Base-by-base conservation (phyloP, 805 yeast genomes). In the Henningerozyma blattae region DNA sequence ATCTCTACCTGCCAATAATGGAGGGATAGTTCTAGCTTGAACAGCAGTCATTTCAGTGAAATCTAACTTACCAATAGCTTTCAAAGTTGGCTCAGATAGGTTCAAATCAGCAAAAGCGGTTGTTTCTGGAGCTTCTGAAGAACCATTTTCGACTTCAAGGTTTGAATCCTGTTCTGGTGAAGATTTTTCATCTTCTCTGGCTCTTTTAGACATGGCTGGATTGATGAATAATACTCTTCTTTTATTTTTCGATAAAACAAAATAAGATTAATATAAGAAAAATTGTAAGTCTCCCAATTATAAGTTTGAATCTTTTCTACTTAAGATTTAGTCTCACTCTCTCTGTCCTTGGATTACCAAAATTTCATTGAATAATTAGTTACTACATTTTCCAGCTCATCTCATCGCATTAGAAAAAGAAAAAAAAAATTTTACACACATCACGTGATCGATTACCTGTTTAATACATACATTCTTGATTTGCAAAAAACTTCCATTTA, bases 11-110 rank as follows among this genome's bases (percentile, higher is more conserved):
- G 97, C 96, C 42, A 93, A 62, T 41, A 91, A 67, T 9, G 98
- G 97, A 5, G 98, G 97, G 36, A 91, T 91, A 10, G 98, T 86
- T 61, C 89, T 76, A 18, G 94, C 79, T 61, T 91, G 99, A 8
- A 91, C 97, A 42, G 77, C 75, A 1, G 99, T 93, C 96, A 91
- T 84, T 34, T 64, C 78, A 12, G 73, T 67, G 62, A 91, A 91
- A 1, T 95, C 96, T 95, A 91, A 83, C 22, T 75, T 78, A 27
- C 67, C 65, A 44, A 91, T 77, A 16, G 95, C 89, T 50, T 77
- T 74, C 51, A 76, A 54, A 3, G 97, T 87, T 35, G 86, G 89
- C 38, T 68, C 79, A 3, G 95, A 84, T 28, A 91, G 67, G 10
- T 77, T 72, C 35, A 81, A 63, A 31, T 69, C 76, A 0, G 64